Base-by-base conservation (phyloP, 1,284 basidiomycete species). In the Albatrellus sp. region DNA sequence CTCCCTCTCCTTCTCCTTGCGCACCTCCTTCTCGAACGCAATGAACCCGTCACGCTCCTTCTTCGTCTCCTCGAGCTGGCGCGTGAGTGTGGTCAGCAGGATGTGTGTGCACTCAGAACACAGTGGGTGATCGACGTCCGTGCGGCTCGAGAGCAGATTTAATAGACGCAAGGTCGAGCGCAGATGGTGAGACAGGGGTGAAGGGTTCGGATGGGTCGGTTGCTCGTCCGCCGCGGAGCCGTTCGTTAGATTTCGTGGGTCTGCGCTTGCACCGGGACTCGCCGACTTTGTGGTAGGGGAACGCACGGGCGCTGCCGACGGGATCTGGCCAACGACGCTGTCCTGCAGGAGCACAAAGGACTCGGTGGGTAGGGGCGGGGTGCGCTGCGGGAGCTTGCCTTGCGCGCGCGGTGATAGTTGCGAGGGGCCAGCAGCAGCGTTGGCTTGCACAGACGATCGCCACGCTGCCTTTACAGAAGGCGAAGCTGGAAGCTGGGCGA, bases 81-180 rank as follows among this genome's bases (percentile, higher is more conserved):
- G 74, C 54, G 86, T 80, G 44, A 98, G 76, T 29, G 79, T 77
- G 3, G 72, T 70, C 37, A 94, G 74, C 37, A 97, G 65, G 44
- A 85, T 75, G 55, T 88, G 81, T 2, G 92, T 90, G 61, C 96
- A 99, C 57, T 96, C 91, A 1, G 84, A 78, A 60, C 96, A 99
- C 9, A 99, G 72, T 2, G 96, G 96, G 61, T 98, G 94, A 60
- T 94, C 90, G 43, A 96, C 75, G 37, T 89, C 84, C 40, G 89
- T 87, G 36, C 80, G 71, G 42, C 78, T 77, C 3, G 87, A 87
- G 20, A 93, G 69, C 36, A 92, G 64, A 55, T 83, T 78, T 58
- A 92, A 86, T 30, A 94, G 70, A 30, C 77, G 77, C 52, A 72
- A 68, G 43, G 82, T 79, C 31, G 81, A 83, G 46, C 80, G 78